Evolutionary conservation across 2,329 filamentous ascomycete species (phyloP).

Genomic region (Metarhizium album): DNA sequence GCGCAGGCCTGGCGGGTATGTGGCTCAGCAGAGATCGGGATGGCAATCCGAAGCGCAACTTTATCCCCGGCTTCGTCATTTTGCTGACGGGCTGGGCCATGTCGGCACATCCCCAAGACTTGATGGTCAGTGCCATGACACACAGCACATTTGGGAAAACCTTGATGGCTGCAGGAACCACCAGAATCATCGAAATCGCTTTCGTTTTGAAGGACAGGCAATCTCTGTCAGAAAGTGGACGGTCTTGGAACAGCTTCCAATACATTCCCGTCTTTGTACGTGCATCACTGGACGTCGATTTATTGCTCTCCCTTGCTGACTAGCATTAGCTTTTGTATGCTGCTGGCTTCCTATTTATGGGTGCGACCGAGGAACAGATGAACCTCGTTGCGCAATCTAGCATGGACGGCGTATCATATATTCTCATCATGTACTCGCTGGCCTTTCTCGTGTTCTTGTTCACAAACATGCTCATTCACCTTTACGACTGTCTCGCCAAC

Average conservation of each 20-base stretch:
- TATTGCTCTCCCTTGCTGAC: slow-evolving; percentile 6
- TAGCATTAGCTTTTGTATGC: slow-evolving; percentile 66
- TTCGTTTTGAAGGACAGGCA: slow-evolving; percentile 72
- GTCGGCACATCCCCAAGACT: slow-evolving; percentile 77
- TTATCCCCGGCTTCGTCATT: slow-evolving; percentile 86
- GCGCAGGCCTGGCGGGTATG: slow-evolving; percentile 77
- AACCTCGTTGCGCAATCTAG: slow-evolving; percentile 57
- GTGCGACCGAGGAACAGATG: slow-evolving; percentile 96
- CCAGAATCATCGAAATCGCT: slow-evolving; percentile 80
- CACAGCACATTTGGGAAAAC: slow-evolving; percentile 90
- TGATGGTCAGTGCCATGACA: slow-evolving; percentile 77
- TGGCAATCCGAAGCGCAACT: slow-evolving; percentile 80
- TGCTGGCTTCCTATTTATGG: slow-evolving; percentile 94
- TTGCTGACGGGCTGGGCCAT: slow-evolving; percentile 91
- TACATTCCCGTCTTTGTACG: slow-evolving; percentile 46
- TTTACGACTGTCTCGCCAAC: slow-evolving; percentile 59
- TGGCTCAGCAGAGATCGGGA: slow-evolving; percentile 83
- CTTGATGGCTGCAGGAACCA: slow-evolving; percentile 77
- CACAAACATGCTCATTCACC: slow-evolving; percentile 69
- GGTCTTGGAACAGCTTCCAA: slow-evolving; percentile 53
- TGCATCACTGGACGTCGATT: slow-evolving; percentile 12
- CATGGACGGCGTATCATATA: slow-evolving; percentile 83
- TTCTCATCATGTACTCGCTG: slow-evolving; percentile 82
- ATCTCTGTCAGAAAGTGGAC: slow-evolving; percentile 54
- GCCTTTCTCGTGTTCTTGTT: slow-evolving; percentile 89